A percentile compares a stretch with the other conserved stretches of the same genome.
Conservation (phyloP, 768 basidiomycete species). For the Termitomyces sp. region DNA sequence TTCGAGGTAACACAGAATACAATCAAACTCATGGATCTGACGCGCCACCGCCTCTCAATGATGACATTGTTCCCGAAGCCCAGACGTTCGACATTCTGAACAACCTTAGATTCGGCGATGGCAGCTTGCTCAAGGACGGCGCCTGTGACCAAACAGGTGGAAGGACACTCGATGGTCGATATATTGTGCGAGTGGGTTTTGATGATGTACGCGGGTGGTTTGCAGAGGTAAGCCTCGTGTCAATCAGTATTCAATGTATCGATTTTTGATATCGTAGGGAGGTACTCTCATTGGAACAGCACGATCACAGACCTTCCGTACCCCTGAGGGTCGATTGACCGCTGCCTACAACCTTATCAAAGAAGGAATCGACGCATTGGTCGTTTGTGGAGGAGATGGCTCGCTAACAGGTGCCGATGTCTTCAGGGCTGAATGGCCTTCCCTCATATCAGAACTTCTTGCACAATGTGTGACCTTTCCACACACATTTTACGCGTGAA, state of each 20-base stretch:
- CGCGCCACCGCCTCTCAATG: constrained; percentile 4
- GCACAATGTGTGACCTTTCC: constrained; percentile 44
- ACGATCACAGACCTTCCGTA: constrained; percentile 80
- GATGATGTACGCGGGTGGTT: constrained; percentile 98
- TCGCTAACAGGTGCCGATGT: constrained; percentile 94
- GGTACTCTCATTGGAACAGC: constrained; percentile 97
- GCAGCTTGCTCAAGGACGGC: constrained; percentile 71
- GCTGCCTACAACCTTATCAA: constrained; percentile 91
- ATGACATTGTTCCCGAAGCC: constrained; percentile 10
- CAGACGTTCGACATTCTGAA: constrained; percentile 40
- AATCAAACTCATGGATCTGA: constrained; percentile 18
- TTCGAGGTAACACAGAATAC: constrained; percentile 71
- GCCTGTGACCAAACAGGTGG: constrained; percentile 71
- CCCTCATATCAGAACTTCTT: constrained; percentile 66
- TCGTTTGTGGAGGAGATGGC: constrained; percentile 97
- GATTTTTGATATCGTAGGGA: constrained; percentile 44
- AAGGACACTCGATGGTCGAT: constrained; percentile 79
- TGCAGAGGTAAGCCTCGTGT: constrained; percentile 54
- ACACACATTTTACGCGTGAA: not conserved
- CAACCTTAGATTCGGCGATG: constrained; percentile 83
- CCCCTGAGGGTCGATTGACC: constrained; percentile 77
- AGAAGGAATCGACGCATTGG: constrained; percentile 96
- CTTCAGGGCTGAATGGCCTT: constrained; percentile 92
- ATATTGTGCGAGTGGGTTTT: constrained; percentile 96
- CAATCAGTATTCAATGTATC: not conserved